These are phyloP conservation scores for Entamoeba moshkovskii DNA, from an alignment of 208 protist genomes.

Conservation along the genomic window DNA sequence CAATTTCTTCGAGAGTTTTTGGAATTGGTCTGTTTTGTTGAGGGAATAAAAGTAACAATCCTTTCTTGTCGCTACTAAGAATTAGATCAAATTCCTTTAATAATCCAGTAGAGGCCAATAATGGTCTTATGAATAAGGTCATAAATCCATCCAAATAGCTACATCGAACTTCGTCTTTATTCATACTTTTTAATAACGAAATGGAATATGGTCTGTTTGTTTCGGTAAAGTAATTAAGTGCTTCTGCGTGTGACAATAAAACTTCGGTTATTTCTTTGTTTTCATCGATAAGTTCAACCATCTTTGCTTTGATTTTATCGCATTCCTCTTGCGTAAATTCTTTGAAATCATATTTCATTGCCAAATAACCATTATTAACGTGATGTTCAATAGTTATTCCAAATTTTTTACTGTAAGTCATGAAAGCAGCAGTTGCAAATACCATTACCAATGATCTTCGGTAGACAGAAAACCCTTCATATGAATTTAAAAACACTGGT, in stretches of 20 bases:
- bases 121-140: constrained; percentile 13
- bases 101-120: background rate
- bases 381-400: constrained; percentile 25
- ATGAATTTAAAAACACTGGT: background rate
- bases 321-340: constrained; percentile 13
- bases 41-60: constrained; percentile 25
- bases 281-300: constrained; percentile 9
- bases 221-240: background rate
- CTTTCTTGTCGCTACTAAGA: background rate
- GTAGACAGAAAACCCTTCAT: background rate
- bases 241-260: constrained; percentile 3
- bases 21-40: background rate
- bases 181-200: constrained; percentile 2
- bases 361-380: constrained; percentile 20
- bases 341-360: background rate
- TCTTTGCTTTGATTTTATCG: background rate
- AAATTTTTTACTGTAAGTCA: background rate
- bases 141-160: constrained; percentile 14
- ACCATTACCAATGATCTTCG: constrained; percentile 24
- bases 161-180: constrained; percentile 3
- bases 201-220: background rate
- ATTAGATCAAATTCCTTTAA: constrained; percentile 14
- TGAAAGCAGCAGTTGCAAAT: constrained; percentile 16
- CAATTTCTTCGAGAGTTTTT: constrained; percentile 8
- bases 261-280: background rate